These are phyloP conservation scores for Arthrobotrys megalospora DNA, from an alignment of 2,329 filamentous ascomycete genomes.

Conservation along the genomic window DNA sequence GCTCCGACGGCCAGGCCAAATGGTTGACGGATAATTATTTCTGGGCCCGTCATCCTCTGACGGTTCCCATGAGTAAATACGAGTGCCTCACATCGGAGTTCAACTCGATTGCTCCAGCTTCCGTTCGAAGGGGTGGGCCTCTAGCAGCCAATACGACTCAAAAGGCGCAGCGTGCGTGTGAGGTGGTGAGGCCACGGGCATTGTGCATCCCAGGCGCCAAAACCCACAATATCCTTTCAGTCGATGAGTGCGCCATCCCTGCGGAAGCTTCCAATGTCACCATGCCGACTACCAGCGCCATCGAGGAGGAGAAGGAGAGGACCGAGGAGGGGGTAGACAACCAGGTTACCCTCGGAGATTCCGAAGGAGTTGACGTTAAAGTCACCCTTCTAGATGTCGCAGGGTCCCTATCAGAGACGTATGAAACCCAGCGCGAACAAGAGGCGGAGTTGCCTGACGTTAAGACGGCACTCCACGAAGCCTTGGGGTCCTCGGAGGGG, in stretches of 20 bases:
- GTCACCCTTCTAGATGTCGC: conserved; percentile 3
- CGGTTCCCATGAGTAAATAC: conserved; percentile 31
- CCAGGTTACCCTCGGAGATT: not conserved
- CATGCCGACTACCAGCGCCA: not conserved
- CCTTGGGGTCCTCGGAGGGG: too few relatives aligned
- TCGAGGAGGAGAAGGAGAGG: not conserved
- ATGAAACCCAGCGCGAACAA: too few relatives aligned
- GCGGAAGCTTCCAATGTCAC: not conserved
- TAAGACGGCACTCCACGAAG: too few relatives aligned
- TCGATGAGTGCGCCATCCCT: not conserved
- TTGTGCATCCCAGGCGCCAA: not conserved
- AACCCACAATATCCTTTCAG: not conserved
- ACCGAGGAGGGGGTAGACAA: not conserved
- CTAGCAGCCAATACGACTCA: not conserved
- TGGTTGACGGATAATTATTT: conserved; percentile 22
- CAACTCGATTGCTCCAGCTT: conserved; percentile 17
- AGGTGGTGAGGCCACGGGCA: not conserved
- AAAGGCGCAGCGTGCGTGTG: conserved; percentile 36
- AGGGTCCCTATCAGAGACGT: not conserved
- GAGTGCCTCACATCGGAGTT: conserved; percentile 21
- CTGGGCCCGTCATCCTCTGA: conserved; percentile 55
- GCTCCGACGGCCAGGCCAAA: not conserved
- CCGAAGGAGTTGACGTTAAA: conserved; percentile 4
- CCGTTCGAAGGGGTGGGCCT: conserved; percentile 15
- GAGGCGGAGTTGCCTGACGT: too few relatives aligned